These are phyloP conservation scores for Escallonia herrerae DNA, from an alignment of 129 eudicot genomes.

Conservation along the genomic window DNA sequence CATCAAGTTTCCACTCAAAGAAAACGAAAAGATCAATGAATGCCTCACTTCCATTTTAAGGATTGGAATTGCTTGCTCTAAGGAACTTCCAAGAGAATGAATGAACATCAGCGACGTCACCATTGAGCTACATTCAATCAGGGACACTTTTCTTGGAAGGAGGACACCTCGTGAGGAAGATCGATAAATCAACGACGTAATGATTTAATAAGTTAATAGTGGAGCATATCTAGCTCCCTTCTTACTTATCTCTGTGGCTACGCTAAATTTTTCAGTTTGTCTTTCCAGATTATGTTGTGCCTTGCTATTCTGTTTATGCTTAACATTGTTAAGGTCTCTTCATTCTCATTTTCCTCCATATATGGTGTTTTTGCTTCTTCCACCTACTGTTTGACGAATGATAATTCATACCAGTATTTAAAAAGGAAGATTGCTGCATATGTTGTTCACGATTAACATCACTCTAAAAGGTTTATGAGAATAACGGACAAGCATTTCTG, in stretches of 20 bases:
- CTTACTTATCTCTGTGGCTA: neutral
- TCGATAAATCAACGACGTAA: too few species aligned
- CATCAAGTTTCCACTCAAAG: neutral
- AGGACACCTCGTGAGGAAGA: too few species aligned
- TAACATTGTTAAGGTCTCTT: neutral
- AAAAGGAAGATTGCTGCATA: too few species aligned
- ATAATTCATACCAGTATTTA: too few species aligned
- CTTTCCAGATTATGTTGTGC: neutral
- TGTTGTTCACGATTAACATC: too few species aligned
- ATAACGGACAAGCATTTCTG: too few species aligned
- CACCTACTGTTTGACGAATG: too few species aligned
- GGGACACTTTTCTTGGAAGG: neutral
- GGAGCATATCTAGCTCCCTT: neutral
- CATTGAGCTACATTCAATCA: neutral
- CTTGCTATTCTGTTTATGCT: neutral
- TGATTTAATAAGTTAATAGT: neutral
- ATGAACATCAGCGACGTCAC: neutral
- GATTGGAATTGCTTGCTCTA: slow-evolving; percentile 20
- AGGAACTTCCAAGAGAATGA: slow-evolving; percentile 9
- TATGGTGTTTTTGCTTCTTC: too few species aligned
- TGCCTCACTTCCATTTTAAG: slow-evolving; percentile 1
- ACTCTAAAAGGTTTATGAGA: too few species aligned
- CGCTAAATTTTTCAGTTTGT: neutral
- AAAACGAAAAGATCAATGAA: neutral
- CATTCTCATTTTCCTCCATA: neutral